A percentile compares a stretch with the other conserved stretches of the same genome.
Evolutionary conservation across 495 filamentous ascomycete species (phyloP).

Genomic region (Aspergillus saccharolyticus): DNA sequence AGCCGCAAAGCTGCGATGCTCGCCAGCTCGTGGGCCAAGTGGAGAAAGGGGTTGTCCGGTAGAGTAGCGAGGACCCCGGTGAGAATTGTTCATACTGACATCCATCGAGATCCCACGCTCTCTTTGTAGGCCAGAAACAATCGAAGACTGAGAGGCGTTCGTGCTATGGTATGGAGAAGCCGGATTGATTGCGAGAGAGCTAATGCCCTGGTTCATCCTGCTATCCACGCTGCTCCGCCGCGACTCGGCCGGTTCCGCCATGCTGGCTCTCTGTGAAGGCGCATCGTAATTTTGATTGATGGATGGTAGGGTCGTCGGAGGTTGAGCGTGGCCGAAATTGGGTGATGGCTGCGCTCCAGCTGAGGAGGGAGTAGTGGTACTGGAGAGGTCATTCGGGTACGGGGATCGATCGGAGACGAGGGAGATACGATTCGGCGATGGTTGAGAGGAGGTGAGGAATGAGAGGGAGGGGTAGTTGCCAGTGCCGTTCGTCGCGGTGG

Average conservation of each 20-base stretch:
- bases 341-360: slow-evolving; percentile 44
- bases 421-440: slow-evolving; percentile 45
- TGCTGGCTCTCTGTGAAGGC: slow-evolving; percentile 42
- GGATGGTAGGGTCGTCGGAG: slow-evolving; percentile 40
- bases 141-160: slow-evolving; percentile 72
- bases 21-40: slow-evolving; percentile 41
- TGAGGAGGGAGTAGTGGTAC: slow-evolving; percentile 41
- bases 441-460: slow-evolving; percentile 47
- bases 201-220: slow-evolving; percentile 65
- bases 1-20: slow-evolving; percentile 51
- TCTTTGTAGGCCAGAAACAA: slow-evolving; percentile 57
- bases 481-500: slow-evolving; percentile 44
- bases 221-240: slow-evolving; percentile 76
- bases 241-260: slow-evolving; percentile 49
- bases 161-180: slow-evolving; percentile 68
- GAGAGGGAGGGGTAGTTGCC: slow-evolving; percentile 47
- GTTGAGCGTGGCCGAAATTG: slow-evolving; percentile 37
- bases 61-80: slow-evolving; percentile 50
- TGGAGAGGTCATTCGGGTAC: slow-evolving; percentile 37
- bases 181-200: slow-evolving; percentile 60
- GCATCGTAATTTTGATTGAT: slow-evolving; percentile 50
- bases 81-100: slow-evolving; percentile 47
- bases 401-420: slow-evolving; percentile 44
- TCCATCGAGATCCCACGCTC: slow-evolving; percentile 48
- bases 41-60: slow-evolving; percentile 46